Evolutionary conservation across 805 yeast species (phyloP).

Genomic region (Pichia eremophila): DNA sequence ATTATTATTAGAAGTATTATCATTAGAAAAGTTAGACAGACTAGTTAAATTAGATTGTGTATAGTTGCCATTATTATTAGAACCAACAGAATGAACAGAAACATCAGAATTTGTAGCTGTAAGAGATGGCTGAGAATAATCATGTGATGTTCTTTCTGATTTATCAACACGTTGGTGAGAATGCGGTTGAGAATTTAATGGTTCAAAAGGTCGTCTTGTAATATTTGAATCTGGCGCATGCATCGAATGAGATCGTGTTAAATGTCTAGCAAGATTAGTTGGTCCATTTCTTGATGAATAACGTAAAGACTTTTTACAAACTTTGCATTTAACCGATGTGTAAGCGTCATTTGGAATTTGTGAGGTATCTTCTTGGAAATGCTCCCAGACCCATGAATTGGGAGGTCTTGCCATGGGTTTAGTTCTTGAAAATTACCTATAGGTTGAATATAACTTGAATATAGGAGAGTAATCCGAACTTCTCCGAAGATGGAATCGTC

Average conservation of each 20-base stretch:
- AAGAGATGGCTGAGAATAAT: neutral
- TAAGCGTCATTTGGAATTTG: conserved; percentile 14
- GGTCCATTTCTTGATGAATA: conserved; percentile 29
- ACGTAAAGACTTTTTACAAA: conserved; percentile 21
- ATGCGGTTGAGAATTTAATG: neutral
- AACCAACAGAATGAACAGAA: neutral
- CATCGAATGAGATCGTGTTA: conserved; percentile 21
- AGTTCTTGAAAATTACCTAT: no score
- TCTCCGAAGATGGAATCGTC: neutral
- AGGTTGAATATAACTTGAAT: neutral
- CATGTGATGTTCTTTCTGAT: neutral
- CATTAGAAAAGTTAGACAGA: neutral
- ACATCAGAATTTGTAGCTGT: neutral
- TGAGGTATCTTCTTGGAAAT: conserved; percentile 21
- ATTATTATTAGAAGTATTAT: neutral
- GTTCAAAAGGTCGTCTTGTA: conserved; percentile 21
- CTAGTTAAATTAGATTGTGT: neutral
- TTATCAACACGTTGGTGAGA: neutral
- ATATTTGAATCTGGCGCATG: conserved; percentile 19
- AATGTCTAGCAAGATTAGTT: conserved; percentile 26
- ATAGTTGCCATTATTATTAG: neutral
- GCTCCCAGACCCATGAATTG: conserved; percentile 29
- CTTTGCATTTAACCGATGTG: conserved; percentile 20
- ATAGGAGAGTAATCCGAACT: neutral
- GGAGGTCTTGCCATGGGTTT: conserved; percentile 27